Base-by-base conservation (phyloP, 2,329 filamentous ascomycete species). In the Colletotrichum salicis region DNA sequence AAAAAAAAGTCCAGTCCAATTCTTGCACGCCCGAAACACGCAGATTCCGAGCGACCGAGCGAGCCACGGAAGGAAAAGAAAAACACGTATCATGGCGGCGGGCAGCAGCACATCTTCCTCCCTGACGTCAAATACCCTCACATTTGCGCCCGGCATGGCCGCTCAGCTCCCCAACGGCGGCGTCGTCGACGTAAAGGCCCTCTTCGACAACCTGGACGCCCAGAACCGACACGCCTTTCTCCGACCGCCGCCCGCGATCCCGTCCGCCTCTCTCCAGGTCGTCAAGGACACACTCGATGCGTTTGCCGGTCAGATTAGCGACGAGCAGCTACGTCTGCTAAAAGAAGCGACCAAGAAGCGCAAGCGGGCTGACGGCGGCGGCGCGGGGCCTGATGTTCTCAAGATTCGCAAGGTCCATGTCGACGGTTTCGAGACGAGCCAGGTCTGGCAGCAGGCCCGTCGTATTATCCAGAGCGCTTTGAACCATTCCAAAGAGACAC, bases 361-460 rank as follows among this genome's bases (percentile, higher is more conserved):
- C 74, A 97, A 96, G 86, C 87, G 93, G 75, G 80, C 78, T 41
- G 83, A 87, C 51, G 82, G 80, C 5, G 83, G 86, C 4, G 83
- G 86, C 63, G 82, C 82, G 37, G 81, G 81, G 41, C 77, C 82
- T 59, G 82, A 89, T 74, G 84, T 93, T 1, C 79, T 98, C 74
- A 94, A 94, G 77, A 85, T 97, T 77, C 92, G 93, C 77, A 95
- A 93, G 81, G 85, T 99, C 19, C 93, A 98, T 79, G 86, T 94
- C 7, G 91, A 97, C 69, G 96, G 96, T 0, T 97, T 98, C 76
- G 93, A 93, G 76, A 92, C 93, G 12, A 90, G 92, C 24, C 96
- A 98, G 82, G 91, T 99, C 55, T 99, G 96, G 93, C 94, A 98
- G 81, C 96, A 99, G 84, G 93, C 94, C 10, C 92, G 91, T 78